A percentile compares a stretch with the other conserved stretches of the same genome.
Evolutionary conservation across 225 moss, liverwort and hornwort genomes (phyloP).

Genomic region (Bryum argenteum): DNA sequence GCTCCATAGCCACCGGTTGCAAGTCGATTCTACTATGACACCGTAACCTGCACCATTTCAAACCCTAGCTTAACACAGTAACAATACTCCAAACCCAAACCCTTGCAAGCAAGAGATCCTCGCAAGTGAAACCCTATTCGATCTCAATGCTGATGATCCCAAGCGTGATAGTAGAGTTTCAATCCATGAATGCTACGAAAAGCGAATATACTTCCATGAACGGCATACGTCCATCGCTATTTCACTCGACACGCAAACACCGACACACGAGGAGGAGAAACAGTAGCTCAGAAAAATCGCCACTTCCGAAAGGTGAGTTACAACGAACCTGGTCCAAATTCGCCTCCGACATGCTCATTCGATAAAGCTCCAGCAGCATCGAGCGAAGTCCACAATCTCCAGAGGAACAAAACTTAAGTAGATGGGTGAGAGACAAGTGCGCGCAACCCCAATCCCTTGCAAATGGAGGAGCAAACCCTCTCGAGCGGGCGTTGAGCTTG

Average conservation of each 20-base stretch:
- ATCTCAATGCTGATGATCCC: conserved; percentile 47
- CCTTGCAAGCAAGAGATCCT: conserved; percentile 25
- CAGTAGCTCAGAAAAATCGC: background rate
- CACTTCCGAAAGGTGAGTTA: too few species aligned
- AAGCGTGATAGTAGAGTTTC: conserved; percentile 29
- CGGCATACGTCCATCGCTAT: background rate
- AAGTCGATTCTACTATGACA: conserved; percentile 27
- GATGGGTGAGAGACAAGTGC: too few species aligned
- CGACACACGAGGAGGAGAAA: background rate
- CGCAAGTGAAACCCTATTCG: conserved; percentile 46
- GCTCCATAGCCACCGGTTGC: conserved; percentile 50
- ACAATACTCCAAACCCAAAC: conserved; percentile 33
- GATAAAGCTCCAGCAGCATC: conserved; percentile 47
- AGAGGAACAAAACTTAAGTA: background rate
- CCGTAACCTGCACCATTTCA: conserved; percentile 41
- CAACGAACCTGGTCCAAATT: conserved; percentile 49
- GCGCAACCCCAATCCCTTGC: conserved; percentile 1
- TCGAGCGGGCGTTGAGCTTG: too few species aligned
- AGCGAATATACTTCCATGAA: conserved; percentile 12
- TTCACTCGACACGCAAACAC: conserved; percentile 10
- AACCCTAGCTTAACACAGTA: conserved; percentile 39
- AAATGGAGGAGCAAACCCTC: too few species aligned
- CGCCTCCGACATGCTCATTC: conserved; percentile 51
- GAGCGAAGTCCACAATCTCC: conserved; percentile 1
- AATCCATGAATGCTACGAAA: conserved; percentile 28